These are phyloP conservation scores for Turnera subulata DNA, from an alignment of 345 rosid genomes.

Conservation along the genomic window DNA sequence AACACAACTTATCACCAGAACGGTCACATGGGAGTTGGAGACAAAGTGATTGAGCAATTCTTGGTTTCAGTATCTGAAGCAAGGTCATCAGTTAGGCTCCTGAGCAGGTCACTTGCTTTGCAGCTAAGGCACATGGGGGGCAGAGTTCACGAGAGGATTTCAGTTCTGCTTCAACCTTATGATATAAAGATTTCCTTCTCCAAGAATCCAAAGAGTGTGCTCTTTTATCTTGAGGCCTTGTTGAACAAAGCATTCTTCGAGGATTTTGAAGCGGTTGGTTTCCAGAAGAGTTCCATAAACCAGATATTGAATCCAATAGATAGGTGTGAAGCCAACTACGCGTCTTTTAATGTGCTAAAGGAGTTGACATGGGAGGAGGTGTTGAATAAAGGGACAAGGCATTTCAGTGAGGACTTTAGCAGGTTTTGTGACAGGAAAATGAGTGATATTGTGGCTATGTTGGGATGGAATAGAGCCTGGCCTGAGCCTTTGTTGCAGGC, in stretches of 20 bases:
- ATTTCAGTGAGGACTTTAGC: slow-evolving; percentile 89
- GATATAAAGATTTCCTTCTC: slow-evolving; percentile 58
- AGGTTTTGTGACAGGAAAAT: slow-evolving; percentile 82
- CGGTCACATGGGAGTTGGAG: slow-evolving; percentile 28
- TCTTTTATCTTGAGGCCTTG: slow-evolving; percentile 65
- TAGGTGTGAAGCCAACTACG: slow-evolving; percentile 61
- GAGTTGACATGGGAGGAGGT: slow-evolving; percentile 88
- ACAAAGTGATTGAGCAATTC: slow-evolving; percentile 59
- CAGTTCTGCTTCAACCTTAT: slow-evolving; percentile 65
- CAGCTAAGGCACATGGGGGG: slow-evolving; percentile 64
- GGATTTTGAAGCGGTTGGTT: slow-evolving; percentile 79
- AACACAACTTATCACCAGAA: slow-evolving; percentile 18
- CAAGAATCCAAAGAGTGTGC: slow-evolving; percentile 51
- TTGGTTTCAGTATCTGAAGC: slow-evolving; percentile 66
- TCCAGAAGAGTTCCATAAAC: slow-evolving; percentile 47
- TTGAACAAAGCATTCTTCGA: slow-evolving; percentile 73
- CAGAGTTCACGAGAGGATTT: slow-evolving; percentile 52
- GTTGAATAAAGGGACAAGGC: slow-evolving; percentile 69
- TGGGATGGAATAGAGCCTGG: slow-evolving; percentile 87
- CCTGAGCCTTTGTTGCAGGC: slow-evolving; percentile 77
- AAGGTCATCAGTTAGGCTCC: slow-evolving; percentile 47
- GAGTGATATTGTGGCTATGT: slow-evolving; percentile 80
- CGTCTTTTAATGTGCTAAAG: slow-evolving; percentile 48
- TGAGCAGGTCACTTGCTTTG: slow-evolving; percentile 61
- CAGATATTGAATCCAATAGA: slow-evolving; percentile 70